Percentiles rank a stretch among this genome's conserved stretches.
Evolutionary conservation across 495 filamentous ascomycete species (phyloP).

Genomic region (Cenococcum geophilum): DNA sequence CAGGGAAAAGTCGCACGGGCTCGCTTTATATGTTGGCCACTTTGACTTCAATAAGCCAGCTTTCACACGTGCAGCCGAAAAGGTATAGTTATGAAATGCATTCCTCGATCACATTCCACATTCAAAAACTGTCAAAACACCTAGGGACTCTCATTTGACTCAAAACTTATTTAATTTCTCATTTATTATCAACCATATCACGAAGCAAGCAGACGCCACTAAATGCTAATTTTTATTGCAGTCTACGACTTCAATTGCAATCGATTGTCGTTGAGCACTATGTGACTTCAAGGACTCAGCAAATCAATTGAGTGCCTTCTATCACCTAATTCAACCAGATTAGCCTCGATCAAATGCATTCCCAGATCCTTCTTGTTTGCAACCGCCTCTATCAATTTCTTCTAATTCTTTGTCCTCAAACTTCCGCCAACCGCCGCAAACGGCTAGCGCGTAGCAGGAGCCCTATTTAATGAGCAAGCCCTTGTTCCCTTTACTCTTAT

Average conservation of each 20-base stretch:
- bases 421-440: not conserved
- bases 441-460: not conserved
- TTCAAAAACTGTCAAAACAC: no score
- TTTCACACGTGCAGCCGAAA: not conserved
- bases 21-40: not conserved
- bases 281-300: not conserved
- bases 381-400: not conserved
- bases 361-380: not conserved
- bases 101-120: not conserved
- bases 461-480: constrained; percentile 1
- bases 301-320: not conserved
- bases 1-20: not conserved
- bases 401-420: constrained; percentile 1
- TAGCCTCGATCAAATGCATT: not conserved
- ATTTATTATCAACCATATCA: no score
- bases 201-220: not conserved
- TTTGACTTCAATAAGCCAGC: not conserved
- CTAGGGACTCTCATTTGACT: no score
- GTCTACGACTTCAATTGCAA: no score
- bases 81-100: not conserved
- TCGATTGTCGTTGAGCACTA: not conserved
- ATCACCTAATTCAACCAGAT: not conserved
- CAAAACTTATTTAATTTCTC: no score
- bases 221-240: not conserved
- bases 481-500: not conserved